Evolutionary conservation across 140 eudicot species (phyloP).

Genomic region (Stevia rebaudiana): DNA sequence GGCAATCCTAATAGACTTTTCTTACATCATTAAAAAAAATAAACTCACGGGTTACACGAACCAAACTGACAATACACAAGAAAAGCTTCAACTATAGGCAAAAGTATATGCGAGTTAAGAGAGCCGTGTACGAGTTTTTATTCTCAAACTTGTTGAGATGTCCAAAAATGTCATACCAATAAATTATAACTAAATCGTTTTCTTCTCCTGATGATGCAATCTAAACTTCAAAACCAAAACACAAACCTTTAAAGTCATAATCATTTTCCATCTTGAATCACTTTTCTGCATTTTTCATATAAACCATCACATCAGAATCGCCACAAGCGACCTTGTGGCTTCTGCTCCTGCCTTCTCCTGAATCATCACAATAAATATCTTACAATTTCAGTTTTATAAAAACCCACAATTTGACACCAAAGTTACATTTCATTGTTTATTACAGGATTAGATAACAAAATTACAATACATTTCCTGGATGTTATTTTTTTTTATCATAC

Average conservation of each 20-base stretch:
- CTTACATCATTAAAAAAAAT: too few species aligned
- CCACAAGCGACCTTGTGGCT: slow-evolving; percentile 10
- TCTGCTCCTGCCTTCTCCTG: slow-evolving; percentile 14
- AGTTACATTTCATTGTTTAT: too few species aligned
- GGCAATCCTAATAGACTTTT: too few species aligned
- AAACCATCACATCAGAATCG: background rate
- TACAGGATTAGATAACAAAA: too few species aligned
- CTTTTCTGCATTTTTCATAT: background rate
- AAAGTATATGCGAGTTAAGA: background rate
- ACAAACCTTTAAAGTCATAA: background rate
- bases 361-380: background rate
- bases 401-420: background rate
- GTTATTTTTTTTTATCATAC: too few species aligned
- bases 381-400: background rate
- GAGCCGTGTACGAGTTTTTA: slow-evolving; percentile 24
- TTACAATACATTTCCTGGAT: too few species aligned
- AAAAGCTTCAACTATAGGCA: slow-evolving; percentile 13
- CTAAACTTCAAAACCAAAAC: background rate
- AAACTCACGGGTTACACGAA: background rate
- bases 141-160: slow-evolving; percentile 22
- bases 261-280: slow-evolving; percentile 15
- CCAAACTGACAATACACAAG: background rate
- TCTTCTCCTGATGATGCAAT: background rate
- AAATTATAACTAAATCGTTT: background rate
- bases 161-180: slow-evolving; percentile 21